Evolutionary conservation across 352 stramenopile genomes (phyloP).

Genomic region (Pythium oligandrum): DNA sequence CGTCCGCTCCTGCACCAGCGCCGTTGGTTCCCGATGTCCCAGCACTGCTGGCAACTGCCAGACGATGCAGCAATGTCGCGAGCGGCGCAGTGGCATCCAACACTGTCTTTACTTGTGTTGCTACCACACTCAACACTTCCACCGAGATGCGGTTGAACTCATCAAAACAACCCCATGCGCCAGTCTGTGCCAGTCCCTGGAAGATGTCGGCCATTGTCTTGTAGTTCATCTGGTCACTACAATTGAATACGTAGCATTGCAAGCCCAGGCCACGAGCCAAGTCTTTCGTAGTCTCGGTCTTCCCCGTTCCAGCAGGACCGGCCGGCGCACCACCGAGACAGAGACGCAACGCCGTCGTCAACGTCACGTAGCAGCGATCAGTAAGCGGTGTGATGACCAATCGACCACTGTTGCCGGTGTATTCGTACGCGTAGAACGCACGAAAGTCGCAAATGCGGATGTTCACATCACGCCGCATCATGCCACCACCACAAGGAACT

Average conservation of each 20-base stretch:
- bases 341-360: slow-evolving; percentile 75
- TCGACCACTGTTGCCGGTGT: slow-evolving; percentile 92
- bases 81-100: slow-evolving; percentile 77
- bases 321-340: slow-evolving; percentile 76
- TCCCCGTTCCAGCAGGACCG: slow-evolving; percentile 77
- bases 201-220: slow-evolving; percentile 97
- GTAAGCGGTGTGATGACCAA: slow-evolving; percentile 84
- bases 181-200: slow-evolving; percentile 90
- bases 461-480: slow-evolving; percentile 59
- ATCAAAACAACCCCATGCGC: slow-evolving; percentile 96
- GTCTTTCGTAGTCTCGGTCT: slow-evolving; percentile 87
- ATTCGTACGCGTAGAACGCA: slow-evolving; percentile 95
- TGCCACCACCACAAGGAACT: slow-evolving; percentile 15
- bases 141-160: slow-evolving; percentile 97
- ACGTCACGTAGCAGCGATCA: slow-evolving; percentile 80
- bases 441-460: slow-evolving; percentile 91
- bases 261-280: slow-evolving; percentile 68
- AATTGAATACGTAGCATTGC: slow-evolving; percentile 88
- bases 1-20: background rate
- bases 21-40: slow-evolving; percentile 13
- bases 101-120: slow-evolving; percentile 97
- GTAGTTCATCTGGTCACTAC: slow-evolving; percentile 92
- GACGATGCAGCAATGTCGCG: slow-evolving; percentile 17
- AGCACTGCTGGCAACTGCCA: slow-evolving; percentile 13
- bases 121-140: slow-evolving; percentile 94